Base-by-base conservation (phyloP, 805 yeast species). In the Pichia gijzeniarum region DNA sequence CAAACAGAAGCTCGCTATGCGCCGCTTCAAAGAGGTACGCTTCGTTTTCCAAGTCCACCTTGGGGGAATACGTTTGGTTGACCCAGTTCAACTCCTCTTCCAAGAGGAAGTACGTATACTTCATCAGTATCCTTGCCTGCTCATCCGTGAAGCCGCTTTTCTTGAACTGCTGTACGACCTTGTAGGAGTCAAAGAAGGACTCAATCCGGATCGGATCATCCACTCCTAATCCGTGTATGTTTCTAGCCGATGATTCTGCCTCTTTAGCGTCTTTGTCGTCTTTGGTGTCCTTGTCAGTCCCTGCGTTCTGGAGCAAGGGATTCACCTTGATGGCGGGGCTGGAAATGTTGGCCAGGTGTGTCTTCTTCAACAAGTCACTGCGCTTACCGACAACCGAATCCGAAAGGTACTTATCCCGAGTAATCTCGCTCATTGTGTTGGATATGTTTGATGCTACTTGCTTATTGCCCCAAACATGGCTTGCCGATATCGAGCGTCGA, bases 21-120 rank as follows among this genome's bases (percentile, higher is more conserved):
- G 96, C 96, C 28, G 96, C 95, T 59, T 89, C 91, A 61, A 88
- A 90, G 13, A 93, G 65, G 59, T 91, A 93, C 19, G 79, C 75
- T 56, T 91, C 96, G 56, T 90, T 91, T 51, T 90, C 96, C 14
- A 88, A 66, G 53, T 88, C 96, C 50, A 79, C 78, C 22, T 65
- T 64, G 19, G 76, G 79, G 4, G 76, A 65, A 59, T 74, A 77
- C 47, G 68, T 69, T 4, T 65, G 60, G 39, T 72, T 69, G 31
- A 81, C 64, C 59, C 73, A 69, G 28, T 71, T 69, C 22, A 80
- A 65, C 47, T 54, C 68, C 53, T 54, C 68, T 54, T 60, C 58
- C 30, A 72, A 47, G 2, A 60, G 55, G 17, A 57, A 51, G 18
- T 59, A 46, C 6, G 80, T 58, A 37, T 79, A 59, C 13, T 68